Evolutionary conservation across 257 asterid species (phyloP), one percentile per base, ranked within the genome.

Genomic region (Thymus mandschuricus): DNA sequence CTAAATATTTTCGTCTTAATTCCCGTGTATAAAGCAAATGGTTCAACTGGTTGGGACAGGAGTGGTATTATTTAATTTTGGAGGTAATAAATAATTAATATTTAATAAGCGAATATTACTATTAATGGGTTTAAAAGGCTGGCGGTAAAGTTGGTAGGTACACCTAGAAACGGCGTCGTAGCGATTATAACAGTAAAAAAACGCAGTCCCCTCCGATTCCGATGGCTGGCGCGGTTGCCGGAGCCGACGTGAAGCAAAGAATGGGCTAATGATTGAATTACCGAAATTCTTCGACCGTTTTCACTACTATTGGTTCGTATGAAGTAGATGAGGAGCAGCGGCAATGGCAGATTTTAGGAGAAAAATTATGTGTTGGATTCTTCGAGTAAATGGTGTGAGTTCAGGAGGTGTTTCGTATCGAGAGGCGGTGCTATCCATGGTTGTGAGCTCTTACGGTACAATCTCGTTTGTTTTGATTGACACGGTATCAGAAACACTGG

Each of bases 271-370:
- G 41, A 81, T 21, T 68, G 69, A 62, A 70, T 70, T 84, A 66
- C 91, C 97, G 3, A 81, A 78, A 40, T 62, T 92, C 33, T 95
- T 89, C 70, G 99, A 95, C 78, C 92, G 99, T 11, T 95, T 95
- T 76, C 85, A 88, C 80, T 83, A 81, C 13, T 81, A 95, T 0
- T 86, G 97, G n/a, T 21, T 83, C 96, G 9, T 75, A 81, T 10
- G 97, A 88, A n/a, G 94, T 86, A n/a, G 88, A 83, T 1, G 89
- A 76, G 13, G 93, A 75, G 66, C 85, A 79, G 76, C 87, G 21
- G 21, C 90, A 46, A 73, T 91, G 35, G 93, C 93, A 60, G 99
- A 89, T 74, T 88, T 88, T 67, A 33, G 99, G 68, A 89, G 72
- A 21, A 21, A 21, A 78, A 87, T 91, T 55, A 73, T 85, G 84